A percentile compares a stretch with the other conserved stretches of the same genome.
Evolutionary conservation across 225 moss, liverwort and hornwort genomes (phyloP).

Genomic region (Physcomitrium patens): DNA sequence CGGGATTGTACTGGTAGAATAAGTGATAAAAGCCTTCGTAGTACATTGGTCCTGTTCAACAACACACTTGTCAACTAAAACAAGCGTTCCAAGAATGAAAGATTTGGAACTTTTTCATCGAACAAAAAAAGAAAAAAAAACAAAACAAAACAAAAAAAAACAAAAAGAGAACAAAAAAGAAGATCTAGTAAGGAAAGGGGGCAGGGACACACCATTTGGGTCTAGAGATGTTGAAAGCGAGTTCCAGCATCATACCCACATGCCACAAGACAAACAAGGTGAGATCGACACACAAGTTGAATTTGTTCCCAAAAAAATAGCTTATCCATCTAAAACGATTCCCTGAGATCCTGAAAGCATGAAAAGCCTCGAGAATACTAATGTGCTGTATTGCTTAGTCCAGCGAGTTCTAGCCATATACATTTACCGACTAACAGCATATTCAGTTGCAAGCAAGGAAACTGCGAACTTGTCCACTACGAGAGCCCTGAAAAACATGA

Average conservation of each 20-base stretch:
- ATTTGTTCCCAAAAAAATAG: background rate
- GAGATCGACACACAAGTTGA: background rate
- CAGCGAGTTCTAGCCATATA: no score
- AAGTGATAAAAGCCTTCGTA: constrained; percentile 70
- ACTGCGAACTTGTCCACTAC: background rate
- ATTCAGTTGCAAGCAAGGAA: no score
- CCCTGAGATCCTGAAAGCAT: background rate
- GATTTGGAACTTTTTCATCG: background rate
- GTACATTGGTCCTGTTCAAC: constrained; percentile 62
- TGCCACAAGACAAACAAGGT: constrained; percentile 8
- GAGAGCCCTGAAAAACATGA: background rate
- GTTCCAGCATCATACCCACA: background rate
- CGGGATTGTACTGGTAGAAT: constrained; percentile 79
- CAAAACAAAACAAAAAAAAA: no score
- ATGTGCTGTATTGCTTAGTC: no score
- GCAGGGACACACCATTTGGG: constrained; percentile 14
- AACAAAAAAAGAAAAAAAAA: background rate
- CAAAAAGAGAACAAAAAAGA: no score
- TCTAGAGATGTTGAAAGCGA: background rate
- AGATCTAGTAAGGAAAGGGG: background rate
- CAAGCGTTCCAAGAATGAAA: background rate
- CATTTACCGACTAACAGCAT: no score
- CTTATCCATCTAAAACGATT: background rate
- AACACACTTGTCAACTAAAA: background rate
- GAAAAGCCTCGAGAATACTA: background rate